These are phyloP conservation scores for Tolypocladium inflatum DNA, from an alignment of 2,329 filamentous ascomycete species.

Conservation along the genomic window DNA sequence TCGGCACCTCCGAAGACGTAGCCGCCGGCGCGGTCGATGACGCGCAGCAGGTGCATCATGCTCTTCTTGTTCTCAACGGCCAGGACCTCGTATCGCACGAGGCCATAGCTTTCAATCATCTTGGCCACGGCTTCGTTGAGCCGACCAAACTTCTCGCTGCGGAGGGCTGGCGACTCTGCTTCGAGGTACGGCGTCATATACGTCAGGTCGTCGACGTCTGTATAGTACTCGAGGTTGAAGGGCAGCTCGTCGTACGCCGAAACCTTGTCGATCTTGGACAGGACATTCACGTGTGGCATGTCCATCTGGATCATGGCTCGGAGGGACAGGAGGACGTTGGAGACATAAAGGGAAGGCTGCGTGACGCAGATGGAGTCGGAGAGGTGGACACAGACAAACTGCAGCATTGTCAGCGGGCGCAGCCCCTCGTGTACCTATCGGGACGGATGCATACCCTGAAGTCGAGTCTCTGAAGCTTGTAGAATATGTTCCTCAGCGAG, in stretches of 20 bases:
- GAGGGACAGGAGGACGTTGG: slow-evolving; percentile 83
- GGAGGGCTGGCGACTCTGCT: slow-evolving; percentile 61
- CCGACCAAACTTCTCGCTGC: slow-evolving; percentile 67
- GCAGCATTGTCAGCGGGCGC: slow-evolving; percentile 10
- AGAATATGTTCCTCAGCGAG: slow-evolving; percentile 85
- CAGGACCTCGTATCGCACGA: slow-evolving; percentile 87
- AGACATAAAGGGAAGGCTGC: slow-evolving; percentile 88
- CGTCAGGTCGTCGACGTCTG: slow-evolving; percentile 86
- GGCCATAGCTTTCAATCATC: slow-evolving; percentile 78
- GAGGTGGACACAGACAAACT: slow-evolving; percentile 90
- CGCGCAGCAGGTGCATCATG: slow-evolving; percentile 84
- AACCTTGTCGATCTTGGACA: slow-evolving; percentile 97
- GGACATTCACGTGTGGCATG: slow-evolving; percentile 87
- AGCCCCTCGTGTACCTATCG: neutral
- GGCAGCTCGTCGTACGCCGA: slow-evolving; percentile 74
- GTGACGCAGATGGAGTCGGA: slow-evolving; percentile 92
- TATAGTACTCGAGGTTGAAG: slow-evolving; percentile 96
- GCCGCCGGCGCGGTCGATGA: slow-evolving; percentile 85
- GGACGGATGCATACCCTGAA: slow-evolving; percentile 57
- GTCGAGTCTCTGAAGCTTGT: slow-evolving; percentile 78
- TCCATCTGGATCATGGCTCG: slow-evolving; percentile 98
- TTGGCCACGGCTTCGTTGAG: slow-evolving; percentile 82
- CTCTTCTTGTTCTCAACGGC: slow-evolving; percentile 95
- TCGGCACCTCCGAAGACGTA: slow-evolving; percentile 89
- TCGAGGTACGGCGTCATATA: slow-evolving; percentile 76